Percentiles rank a stretch among this genome's conserved stretches.
These are phyloP conservation scores for Thecamonas trahens DNA, from an alignment of 78 protist species.

Conservation along the genomic window DNA sequence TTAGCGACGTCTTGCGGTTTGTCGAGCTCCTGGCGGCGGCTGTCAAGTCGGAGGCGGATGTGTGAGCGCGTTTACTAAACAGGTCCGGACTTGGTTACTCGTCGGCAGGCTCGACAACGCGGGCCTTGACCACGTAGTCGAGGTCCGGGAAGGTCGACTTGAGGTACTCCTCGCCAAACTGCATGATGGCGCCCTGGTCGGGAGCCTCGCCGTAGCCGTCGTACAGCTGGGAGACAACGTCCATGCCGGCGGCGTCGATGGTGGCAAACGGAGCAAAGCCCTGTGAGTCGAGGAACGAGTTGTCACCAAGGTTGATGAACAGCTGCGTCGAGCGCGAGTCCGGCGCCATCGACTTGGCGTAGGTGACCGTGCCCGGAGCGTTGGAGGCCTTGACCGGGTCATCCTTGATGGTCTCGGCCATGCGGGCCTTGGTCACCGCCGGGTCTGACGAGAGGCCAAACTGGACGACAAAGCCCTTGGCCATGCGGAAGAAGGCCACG, in stretches of 20 bases:
- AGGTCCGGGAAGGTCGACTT: no score
- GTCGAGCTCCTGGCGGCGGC: slow-evolving; percentile 30
- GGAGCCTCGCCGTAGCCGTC: no score
- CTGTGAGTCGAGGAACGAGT: slow-evolving; percentile 4
- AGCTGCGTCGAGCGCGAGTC: slow-evolving; percentile 13
- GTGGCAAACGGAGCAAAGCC: slow-evolving; percentile 22
- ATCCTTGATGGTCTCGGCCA: slow-evolving; percentile 9
- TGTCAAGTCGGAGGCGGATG: no score
- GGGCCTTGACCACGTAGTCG: no score
- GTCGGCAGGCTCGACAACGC: no score
- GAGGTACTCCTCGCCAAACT: no score
- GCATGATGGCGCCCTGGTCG: no score
- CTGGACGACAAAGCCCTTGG: slow-evolving; percentile 12
- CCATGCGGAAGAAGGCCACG: slow-evolving; percentile 8
- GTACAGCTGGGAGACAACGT: not conserved
- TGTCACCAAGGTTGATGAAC: slow-evolving; percentile 24
- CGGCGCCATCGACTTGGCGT: slow-evolving; percentile 11
- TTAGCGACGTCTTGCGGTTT: slow-evolving; percentile 47
- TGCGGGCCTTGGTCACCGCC: not conserved
- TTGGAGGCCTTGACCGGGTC: slow-evolving; percentile 1
- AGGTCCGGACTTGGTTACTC: no score
- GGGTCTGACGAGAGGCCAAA: slow-evolving; percentile 4
- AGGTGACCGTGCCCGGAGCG: slow-evolving; percentile 5
- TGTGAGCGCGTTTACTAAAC: no score
- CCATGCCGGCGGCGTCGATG: no score